phyloP scores from a whole-genome alignment of 306 rosid genomes.

The Abrus pulchellus region DNA sequence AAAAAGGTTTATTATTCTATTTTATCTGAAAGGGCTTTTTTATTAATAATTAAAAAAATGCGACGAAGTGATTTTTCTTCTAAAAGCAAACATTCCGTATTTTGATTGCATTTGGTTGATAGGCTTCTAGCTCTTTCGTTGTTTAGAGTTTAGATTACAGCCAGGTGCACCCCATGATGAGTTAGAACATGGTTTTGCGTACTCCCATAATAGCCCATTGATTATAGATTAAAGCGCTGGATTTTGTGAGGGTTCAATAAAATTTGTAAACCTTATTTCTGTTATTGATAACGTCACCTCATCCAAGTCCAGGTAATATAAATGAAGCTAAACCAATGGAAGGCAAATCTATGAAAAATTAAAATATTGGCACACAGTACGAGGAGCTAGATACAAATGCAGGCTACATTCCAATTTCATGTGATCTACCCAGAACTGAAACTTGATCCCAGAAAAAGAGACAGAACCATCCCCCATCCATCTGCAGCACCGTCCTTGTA shows the following conservation, averaged over 20 bases:
- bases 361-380: neutral
- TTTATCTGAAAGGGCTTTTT: no score
- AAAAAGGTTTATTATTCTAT: no score
- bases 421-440: no score
- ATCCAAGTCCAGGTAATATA: neutral
- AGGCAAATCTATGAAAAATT: neutral
- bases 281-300: neutral
- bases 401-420: neutral
- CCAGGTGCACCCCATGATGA: no score
- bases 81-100: neutral
- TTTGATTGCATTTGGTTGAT: neutral
- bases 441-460: neutral
- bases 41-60: no score
- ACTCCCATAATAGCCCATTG: neutral
- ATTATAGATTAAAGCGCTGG: neutral
- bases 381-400: neutral
- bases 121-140: neutral
- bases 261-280: neutral
- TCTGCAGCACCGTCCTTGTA: neutral
- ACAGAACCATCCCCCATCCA: neutral
- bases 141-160: no score
- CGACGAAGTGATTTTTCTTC: neutral
- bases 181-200: neutral
- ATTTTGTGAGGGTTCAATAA: neutral
- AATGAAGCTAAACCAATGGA: neutral